Base-by-base conservation (phyloP, 2,329 filamentous ascomycete species). In the Phialocephala sp. region DNA sequence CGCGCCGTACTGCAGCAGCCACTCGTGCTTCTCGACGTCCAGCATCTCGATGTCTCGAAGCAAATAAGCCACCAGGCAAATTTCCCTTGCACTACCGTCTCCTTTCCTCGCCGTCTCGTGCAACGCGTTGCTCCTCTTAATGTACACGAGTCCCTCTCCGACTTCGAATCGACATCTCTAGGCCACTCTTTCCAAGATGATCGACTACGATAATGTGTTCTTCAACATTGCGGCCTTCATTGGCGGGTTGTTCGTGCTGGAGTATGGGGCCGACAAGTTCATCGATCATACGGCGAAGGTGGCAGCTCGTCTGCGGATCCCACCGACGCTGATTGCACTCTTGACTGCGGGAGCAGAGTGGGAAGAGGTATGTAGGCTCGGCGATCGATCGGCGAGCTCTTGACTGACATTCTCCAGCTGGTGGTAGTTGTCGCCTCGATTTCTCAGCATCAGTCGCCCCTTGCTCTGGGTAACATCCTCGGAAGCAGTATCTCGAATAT, bases 401-500 rank as follows among this genome's bases (percentile, higher is more conserved):
- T 50, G 27, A 22, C 62, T 69, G n/a, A 71, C 15, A 8, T 18
- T 6, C 22, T 18, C 24, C 63, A 83, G 80, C 79, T 85, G 37
- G 80, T 78, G 1, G 82, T 86, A 0, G 80, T 86, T 2, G 68
- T 84, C 12, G 80, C 81, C 22, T 79, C 82, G 9, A 76, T 85
- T 37, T 75, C 79, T 2, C 82, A 81, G 60, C 74, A 78, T 35
- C 82, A 80, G 27, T 77, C 79, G 0, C 79, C 83, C 1, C 75
- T 86, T 8, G 84, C 84, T 11, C 70, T 85, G 0, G 84, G 83
- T n/a, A 87, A 86, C 66, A 78, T 86, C 58, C 72, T 85, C 66
- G 84, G 84, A n/a, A 83, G 82, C 20, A 77, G 79, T 41, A 83
- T 86, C 55, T 85, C 84, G 59, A 86, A 86, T 62, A 83, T 85